Evolutionary conservation across 495 filamentous ascomycete species (phyloP), one percentile per base, ranked within the genome.

Genomic region (Aspergillus diversus): DNA sequence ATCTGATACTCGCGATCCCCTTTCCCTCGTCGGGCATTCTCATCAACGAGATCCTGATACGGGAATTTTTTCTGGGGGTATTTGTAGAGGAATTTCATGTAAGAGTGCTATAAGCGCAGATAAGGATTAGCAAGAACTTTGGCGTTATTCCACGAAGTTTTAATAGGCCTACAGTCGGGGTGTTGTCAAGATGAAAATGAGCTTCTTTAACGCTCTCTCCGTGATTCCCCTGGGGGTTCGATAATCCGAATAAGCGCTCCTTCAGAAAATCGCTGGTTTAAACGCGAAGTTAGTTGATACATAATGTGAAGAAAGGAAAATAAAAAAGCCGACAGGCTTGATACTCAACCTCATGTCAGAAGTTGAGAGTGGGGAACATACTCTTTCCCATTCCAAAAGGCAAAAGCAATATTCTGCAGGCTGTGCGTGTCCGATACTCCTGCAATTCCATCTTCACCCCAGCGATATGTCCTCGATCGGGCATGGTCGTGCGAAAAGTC

Each of bases 61-160:
- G 94, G 94, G 66, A 98, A 98, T 51, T 89, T 86, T 68, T 83
- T 83, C 78, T 98, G 94, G 0, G 94, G 94, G 67, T 97, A 96
- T 75, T 97, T 98, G 84, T 98, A 98, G 64, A 97, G 88, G 69
- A 86, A 95, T 75, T 98, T 98, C 94, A 98, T 98, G 80, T 98
- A 98, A 21, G 94, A 97, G 76, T 98, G 94, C 89, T 93, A 11
- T 5, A 53, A 71, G 37, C 7, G n/a, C 16, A 37, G n/a, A 42
- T 21, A 47, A n/a, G 8, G 12, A 50, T 66, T 50, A 64, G 55
- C 16, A 31, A 59, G 55, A 62, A 73, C 63, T 70, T 61, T 60
- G 7, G 5, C 31, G 43, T 9, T 8, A 15, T 35, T 46, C 27
- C 16, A 21, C 16, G 11, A 33, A 33, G 15, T 6, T 17, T 12